These are phyloP conservation scores for Tetradesmus lagerheimii DNA, from an alignment of 139 green algal species.

Conservation along the genomic window DNA sequence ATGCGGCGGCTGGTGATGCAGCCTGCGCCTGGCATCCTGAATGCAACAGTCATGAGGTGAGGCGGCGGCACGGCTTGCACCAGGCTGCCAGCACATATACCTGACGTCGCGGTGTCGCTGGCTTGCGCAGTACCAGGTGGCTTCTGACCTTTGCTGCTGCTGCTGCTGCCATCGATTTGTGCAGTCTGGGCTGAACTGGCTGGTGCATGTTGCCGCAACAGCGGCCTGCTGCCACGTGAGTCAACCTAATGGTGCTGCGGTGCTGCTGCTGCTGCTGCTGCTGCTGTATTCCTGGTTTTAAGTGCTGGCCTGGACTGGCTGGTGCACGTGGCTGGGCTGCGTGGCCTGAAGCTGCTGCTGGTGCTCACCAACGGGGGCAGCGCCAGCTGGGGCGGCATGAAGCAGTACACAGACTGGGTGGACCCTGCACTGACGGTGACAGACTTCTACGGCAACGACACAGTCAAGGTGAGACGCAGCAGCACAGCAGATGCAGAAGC, in stretches of 20 bases:
- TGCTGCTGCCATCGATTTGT: neutral
- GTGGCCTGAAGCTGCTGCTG: constrained; percentile 16
- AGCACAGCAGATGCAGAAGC: too few species aligned
- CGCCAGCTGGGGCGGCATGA: neutral
- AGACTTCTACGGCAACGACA: constrained; percentile 42
- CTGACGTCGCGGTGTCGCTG: neutral
- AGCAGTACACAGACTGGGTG: constrained; percentile 38
- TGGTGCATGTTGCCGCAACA: neutral
- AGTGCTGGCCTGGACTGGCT: constrained; percentile 41
- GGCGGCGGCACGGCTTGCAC: neutral
- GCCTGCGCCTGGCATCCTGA: constrained; percentile 27
- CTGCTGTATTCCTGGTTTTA: neutral
- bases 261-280: constrained; percentile 14
- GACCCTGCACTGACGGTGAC: constrained; percentile 25
- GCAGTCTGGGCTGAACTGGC: neutral
- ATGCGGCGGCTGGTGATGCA: neutral
- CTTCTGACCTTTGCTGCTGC: too few species aligned
- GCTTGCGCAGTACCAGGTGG: neutral
- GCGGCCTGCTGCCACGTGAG: neutral
- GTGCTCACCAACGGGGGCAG: constrained; percentile 11
- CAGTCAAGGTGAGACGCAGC: constrained; percentile 27
- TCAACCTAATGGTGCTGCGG: neutral
- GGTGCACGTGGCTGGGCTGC: neutral
- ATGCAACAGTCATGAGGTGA: constrained; percentile 26
- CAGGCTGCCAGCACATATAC: too few species aligned